These are phyloP conservation scores for Panellus pusillus DNA, from an alignment of 768 basidiomycete genomes.

Conservation along the genomic window DNA sequence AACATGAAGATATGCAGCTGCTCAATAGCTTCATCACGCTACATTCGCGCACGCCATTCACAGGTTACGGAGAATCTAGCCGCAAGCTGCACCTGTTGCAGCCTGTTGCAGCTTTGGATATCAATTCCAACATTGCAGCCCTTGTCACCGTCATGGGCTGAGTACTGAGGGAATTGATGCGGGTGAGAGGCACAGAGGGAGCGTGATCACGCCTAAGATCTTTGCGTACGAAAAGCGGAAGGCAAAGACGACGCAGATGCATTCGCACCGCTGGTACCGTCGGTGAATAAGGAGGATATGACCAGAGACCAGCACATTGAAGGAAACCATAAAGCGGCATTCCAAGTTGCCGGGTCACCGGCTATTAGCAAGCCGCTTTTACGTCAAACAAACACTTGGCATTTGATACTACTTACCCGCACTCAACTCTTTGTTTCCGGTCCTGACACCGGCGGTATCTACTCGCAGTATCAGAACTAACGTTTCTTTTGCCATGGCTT, in stretches of 20 bases:
- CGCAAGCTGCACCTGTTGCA: constrained; percentile 8
- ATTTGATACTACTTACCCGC: neutral
- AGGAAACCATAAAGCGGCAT: too few species aligned
- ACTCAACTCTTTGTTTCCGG: too few species aligned
- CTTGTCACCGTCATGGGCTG: constrained; percentile 2
- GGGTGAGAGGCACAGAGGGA: constrained; percentile 2
- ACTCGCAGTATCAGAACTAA: too few species aligned
- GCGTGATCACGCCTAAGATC: neutral
- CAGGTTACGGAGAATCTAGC: constrained; percentile 1
- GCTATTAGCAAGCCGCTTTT: too few species aligned
- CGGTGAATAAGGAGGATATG: constrained; percentile 7
- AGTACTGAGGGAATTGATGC: constrained; percentile 13
- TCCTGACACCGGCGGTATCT: too few species aligned
- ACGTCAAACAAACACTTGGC: neutral
- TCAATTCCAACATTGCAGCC: constrained; percentile 7
- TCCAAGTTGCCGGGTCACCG: too few species aligned
- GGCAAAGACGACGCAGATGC: constrained; percentile 2
- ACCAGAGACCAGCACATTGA: too few species aligned
- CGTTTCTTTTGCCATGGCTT: neutral
- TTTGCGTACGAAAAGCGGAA: constrained; percentile 9
- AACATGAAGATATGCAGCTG: constrained; percentile 10
- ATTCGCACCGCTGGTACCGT: constrained; percentile 1
- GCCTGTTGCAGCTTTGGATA: constrained; percentile 10
- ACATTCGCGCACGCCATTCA: constrained; percentile 11
- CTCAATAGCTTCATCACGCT: constrained; percentile 11